Evolutionary conservation across 495 filamentous ascomycete species (phyloP), one percentile per base, ranked within the genome.

Genomic region (Thermothielavioides terrestris): DNA sequence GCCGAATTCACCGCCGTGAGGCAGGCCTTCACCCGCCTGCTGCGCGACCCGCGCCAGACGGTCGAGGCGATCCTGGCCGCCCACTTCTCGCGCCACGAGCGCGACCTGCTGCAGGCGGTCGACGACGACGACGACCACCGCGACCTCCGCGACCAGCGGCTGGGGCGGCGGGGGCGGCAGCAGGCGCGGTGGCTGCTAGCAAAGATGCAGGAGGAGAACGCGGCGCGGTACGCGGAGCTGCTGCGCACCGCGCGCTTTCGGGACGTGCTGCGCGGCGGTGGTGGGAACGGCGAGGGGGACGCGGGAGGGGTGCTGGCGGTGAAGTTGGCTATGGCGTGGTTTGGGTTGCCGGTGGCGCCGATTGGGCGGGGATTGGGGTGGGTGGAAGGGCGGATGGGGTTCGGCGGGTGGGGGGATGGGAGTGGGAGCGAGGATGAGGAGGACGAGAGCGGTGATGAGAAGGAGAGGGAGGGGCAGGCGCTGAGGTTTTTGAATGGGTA

Each of bases 291-390:
- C n/a, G 21, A n/a, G 37, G 11, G 22, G 21, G 23, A 22, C 21
- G 27, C 20, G 9, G 3, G 18, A 14, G 44, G 10, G 1, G 54
- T 45, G 3, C 38, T 64, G 10, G 51, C 52, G 20, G 57, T 64
- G 42, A 63, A 66, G 50, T 28, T 66, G 12, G 52, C 61, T 3
- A 27, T 63, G 25, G 46, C 53, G 25, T 56, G 52, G 40, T 66
- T 61, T 36, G 63, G 63, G 15, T 22, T 66, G n/a, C 58, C 63
- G 1, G 50, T 63, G 8, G 53, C 44, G 47, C 63, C 63, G 3
- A 48, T 66, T 46, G 35, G 35, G 7, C 40, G 10, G 36, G 22
- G 15, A 35, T 32, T 12, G 21, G 26, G 10, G 20, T 15, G 14
- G 30, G 42, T 45, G 5, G 12, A 18, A 15, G 39, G 43, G 49